These are phyloP conservation scores for Posidonia oceanica DNA, from an alignment of 116 monocot species.

Conservation along the genomic window DNA sequence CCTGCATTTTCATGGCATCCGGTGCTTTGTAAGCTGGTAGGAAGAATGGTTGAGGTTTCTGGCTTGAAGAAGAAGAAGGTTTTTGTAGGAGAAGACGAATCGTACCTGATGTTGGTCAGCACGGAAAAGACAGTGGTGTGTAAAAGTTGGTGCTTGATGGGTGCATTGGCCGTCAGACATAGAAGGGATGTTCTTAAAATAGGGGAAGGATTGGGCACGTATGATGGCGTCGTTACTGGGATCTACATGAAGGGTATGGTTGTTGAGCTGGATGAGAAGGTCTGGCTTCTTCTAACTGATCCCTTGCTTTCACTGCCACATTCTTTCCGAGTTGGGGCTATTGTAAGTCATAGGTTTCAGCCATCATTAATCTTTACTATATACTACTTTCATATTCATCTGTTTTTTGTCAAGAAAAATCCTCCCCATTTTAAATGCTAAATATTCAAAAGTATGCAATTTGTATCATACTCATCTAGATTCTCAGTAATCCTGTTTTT, in stretches of 20 bases:
- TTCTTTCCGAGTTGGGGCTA: slow-evolving; percentile 79
- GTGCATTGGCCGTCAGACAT: neutral
- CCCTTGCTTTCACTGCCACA: slow-evolving; percentile 30
- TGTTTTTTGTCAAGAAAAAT: no score
- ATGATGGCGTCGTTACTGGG: slow-evolving; percentile 67
- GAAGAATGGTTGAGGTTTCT: slow-evolving; percentile 39
- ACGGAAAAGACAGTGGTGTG: slow-evolving; percentile 29
- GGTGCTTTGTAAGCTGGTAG: slow-evolving; percentile 41
- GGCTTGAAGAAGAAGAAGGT: slow-evolving; percentile 68
- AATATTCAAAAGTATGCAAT: no score
- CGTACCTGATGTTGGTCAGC: slow-evolving; percentile 47
- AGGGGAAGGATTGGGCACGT: slow-evolving; percentile 12
- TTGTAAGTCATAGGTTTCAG: slow-evolving; percentile 38
- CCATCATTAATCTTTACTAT: neutral
- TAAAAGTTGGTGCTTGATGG: slow-evolving; percentile 4
- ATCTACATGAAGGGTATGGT: slow-evolving; percentile 70
- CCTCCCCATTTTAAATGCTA: no score
- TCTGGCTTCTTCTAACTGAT: slow-evolving; percentile 56
- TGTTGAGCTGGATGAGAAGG: slow-evolving; percentile 73
- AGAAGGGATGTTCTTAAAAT: neutral
- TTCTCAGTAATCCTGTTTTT: neutral
- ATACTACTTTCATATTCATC: no score
- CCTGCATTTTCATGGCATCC: slow-evolving; percentile 38
- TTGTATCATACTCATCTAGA: no score
- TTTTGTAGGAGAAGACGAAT: slow-evolving; percentile 29